Percentiles rank a stretch among this genome's conserved stretches.
These are phyloP conservation scores for Fusarium acutatum DNA, from an alignment of 2,329 filamentous ascomycete species.

Conservation along the genomic window DNA sequence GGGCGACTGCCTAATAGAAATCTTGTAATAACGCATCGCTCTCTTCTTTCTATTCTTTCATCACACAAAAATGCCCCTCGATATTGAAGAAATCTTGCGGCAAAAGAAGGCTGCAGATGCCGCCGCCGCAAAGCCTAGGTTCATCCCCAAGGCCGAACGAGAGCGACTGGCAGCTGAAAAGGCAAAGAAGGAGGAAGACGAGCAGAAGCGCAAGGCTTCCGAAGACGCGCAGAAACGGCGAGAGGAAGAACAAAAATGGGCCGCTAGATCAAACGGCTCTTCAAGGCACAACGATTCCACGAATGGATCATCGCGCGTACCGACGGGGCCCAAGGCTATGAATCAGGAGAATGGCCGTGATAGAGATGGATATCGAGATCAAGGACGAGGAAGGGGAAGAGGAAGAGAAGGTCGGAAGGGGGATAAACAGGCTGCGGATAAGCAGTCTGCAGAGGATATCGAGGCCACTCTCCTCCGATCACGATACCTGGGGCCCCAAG, in stretches of 20 bases:
- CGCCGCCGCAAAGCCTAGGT: slow-evolving; percentile 86
- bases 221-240: slow-evolving; percentile 74
- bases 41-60: not conserved
- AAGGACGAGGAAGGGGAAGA: slow-evolving; percentile 40
- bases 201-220: slow-evolving; percentile 58
- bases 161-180: slow-evolving; percentile 84
- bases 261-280: slow-evolving; percentile 40
- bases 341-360: slow-evolving; percentile 51
- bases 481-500: slow-evolving; percentile 90
- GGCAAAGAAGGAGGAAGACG: slow-evolving; percentile 72
- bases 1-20: not conserved
- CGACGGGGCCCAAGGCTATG: slow-evolving; percentile 78
- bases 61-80: slow-evolving; percentile 59
- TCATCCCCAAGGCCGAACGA: slow-evolving; percentile 83
- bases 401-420: slow-evolving; percentile 50
- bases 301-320: slow-evolving; percentile 53
- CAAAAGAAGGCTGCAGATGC: slow-evolving; percentile 89
- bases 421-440: slow-evolving; percentile 47
- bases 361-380: slow-evolving; percentile 12
- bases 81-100: slow-evolving; percentile 84
- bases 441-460: slow-evolving; percentile 65
- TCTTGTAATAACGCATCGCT: not conserved
- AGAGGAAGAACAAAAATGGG: slow-evolving; percentile 65
- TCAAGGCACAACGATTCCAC: slow-evolving; percentile 36
- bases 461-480: slow-evolving; percentile 80